Base-by-base conservation (phyloP, 2,329 filamentous ascomycete species). In the Ceratocystis variospora region DNA sequence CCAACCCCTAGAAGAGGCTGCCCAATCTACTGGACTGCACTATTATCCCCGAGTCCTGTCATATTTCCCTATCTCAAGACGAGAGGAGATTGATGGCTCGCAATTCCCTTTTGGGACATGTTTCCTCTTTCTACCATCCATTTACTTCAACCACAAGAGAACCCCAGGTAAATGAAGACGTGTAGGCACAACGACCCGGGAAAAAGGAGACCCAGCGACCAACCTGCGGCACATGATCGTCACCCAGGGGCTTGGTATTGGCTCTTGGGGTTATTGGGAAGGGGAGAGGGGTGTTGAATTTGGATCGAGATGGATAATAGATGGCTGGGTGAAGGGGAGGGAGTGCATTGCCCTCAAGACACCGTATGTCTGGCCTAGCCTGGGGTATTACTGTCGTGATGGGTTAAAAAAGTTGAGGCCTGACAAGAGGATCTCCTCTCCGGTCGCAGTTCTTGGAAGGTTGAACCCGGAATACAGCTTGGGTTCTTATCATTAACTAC, bases 211-310 rank as follows among this genome's bases (percentile, higher is more conserved):
- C 10, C 12, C 37, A 41, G 12, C 37, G 53, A 5, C 53, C 3
- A 15, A 33, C 53, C 53, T 57, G 53, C 53, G 53, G 53, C 53
- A 57, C 53, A 57, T 57, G 53, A 57, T 57, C 53, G 8, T 31
- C 53, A 57, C 25, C 53, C 53, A 33, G 53, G 53, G 53, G 22
- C 19, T 57, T 57, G 53, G 25, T 28, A 57, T 31, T 57, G 53
- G 25, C 6, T n/a, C 12, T 50, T 50, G 46, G 19, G 17, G 1
- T 50, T 50, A 22, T n/a, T n/a, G 46, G 19, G 17, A n/a, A 10
- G 48, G n/a, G 22, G n/a, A 22, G n/a, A 25, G 48, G 48, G 37
- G 37, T 41, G 37, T 5, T 41, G 37, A 3, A 41, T 15, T 15
- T 15, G 37, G 37, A 41, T 41, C 3, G 12, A 41, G 37, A 41